These are phyloP conservation scores for Mortierella sp. DNA, from an alignment of 371 early-diverging fungal species.

Conservation along the genomic window DNA sequence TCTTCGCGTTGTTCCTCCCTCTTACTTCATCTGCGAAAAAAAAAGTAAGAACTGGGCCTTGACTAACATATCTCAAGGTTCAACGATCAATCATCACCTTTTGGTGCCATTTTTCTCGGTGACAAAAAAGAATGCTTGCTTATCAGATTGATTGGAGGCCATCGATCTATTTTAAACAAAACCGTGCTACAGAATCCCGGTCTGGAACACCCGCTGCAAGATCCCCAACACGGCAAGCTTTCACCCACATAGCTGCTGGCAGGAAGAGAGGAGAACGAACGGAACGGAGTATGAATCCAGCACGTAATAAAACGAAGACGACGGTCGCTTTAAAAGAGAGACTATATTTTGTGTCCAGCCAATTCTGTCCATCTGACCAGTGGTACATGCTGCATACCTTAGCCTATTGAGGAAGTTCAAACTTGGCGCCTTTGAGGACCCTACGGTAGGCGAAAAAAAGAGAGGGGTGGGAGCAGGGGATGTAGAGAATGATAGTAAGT, in stretches of 20 bases:
- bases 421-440: conserved; percentile 90
- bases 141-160: neutral
- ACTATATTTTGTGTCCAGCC: neutral
- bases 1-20: no score
- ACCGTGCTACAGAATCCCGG: neutral
- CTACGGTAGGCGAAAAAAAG: conserved; percentile 56
- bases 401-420: conserved; percentile 78
- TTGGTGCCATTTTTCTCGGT: neutral
- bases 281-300: neutral
- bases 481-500: neutral
- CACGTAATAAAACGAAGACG: neutral
- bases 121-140: neutral
- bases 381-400: neutral
- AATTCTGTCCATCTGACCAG: neutral
- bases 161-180: neutral
- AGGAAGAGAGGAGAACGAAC: neutral
- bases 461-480: neutral
- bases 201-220: neutral
- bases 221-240: neutral
- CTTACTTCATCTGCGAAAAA: no score
- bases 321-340: neutral
- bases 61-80: neutral
- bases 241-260: neutral
- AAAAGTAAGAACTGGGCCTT: no score
- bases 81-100: neutral